Percentiles rank a stretch among this genome's conserved stretches.
These are phyloP conservation scores for Fraxinus quadrangulata DNA, from an alignment of 257 asterid species.

Conservation along the genomic window DNA sequence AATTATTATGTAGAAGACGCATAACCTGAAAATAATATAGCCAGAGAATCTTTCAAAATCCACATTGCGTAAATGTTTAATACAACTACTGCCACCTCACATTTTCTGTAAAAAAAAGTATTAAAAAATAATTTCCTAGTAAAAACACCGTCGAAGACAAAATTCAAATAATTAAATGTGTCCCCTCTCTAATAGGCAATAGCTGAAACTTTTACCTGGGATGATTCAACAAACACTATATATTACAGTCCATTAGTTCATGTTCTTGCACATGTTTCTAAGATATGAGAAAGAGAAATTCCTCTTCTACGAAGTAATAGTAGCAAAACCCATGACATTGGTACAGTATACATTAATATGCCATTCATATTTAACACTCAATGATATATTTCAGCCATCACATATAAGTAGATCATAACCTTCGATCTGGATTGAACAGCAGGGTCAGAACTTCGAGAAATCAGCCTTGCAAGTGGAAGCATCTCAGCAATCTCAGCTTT, in stretches of 20 bases:
- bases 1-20: not conserved
- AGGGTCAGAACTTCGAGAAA: slow-evolving; percentile 97
- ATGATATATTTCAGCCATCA: slow-evolving; percentile 17
- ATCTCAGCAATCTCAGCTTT: slow-evolving; percentile 97
- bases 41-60: not conserved
- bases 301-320: not conserved
- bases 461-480: slow-evolving; percentile 99
- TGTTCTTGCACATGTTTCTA: slow-evolving; percentile 8
- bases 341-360: slow-evolving; percentile 2
- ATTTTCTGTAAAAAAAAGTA: not conserved
- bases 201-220: not conserved
- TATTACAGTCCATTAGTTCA: not conserved
- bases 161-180: not conserved
- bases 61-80: not conserved
- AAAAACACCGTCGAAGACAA: not conserved
- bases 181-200: not conserved
- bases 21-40: not conserved
- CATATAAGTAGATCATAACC: slow-evolving; percentile 48
- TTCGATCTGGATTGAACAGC: slow-evolving; percentile 96
- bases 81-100: not conserved
- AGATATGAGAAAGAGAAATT: not conserved
- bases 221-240: not conserved
- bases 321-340: slow-evolving; percentile 14
- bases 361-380: slow-evolving; percentile 20
- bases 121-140: not conserved